Percentiles rank a stretch among this genome's conserved stretches.
These are phyloP conservation scores for Fonsecaea multimorphosa DNA, from an alignment of 2,329 filamentous ascomycete genomes.

Conservation along the genomic window DNA sequence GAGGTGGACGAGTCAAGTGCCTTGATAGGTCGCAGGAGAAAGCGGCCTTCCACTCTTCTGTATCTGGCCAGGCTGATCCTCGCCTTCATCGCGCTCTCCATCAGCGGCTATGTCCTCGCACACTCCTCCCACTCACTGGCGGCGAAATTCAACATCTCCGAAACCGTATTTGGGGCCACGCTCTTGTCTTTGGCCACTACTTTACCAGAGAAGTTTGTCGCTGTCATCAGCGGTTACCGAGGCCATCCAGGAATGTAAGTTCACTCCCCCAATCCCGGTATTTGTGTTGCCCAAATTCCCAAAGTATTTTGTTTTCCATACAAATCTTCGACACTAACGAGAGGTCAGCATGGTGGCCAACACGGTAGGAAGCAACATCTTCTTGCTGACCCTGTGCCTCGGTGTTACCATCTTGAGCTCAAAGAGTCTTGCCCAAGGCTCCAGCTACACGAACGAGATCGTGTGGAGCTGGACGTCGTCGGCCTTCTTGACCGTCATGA, in stretches of 20 bases:
- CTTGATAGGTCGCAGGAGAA: constrained; percentile 16
- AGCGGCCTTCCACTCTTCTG: constrained; percentile 44
- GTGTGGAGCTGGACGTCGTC: constrained; percentile 18
- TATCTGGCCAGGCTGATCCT: constrained; percentile 53
- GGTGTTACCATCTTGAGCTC: constrained; percentile 37
- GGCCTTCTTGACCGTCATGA: constrained; percentile 14
- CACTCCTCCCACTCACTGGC: constrained; percentile 53
- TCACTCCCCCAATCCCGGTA: not conserved
- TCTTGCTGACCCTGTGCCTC: constrained; percentile 59
- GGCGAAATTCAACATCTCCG: constrained; percentile 52
- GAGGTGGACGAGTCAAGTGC: constrained; percentile 7
- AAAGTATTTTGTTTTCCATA: not conserved
- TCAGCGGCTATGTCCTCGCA: constrained; percentile 58
- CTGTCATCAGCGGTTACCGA: constrained; percentile 55
- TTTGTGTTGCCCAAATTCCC: no score
- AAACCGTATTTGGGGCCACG: constrained; percentile 55
- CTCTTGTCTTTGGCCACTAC: constrained; percentile 61
- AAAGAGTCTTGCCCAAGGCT: not conserved
- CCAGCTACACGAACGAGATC: constrained; percentile 20
- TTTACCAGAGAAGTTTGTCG: constrained; percentile 60
- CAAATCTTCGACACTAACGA: not conserved
- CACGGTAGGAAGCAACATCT: constrained; percentile 62
- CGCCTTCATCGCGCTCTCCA: constrained; percentile 52
- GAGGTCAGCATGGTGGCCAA: constrained; percentile 53
- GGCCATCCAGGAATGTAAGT: constrained; percentile 54